These are phyloP conservation scores for Cucurbita ficifolia DNA, from an alignment of 306 rosid genomes.

Conservation along the genomic window DNA sequence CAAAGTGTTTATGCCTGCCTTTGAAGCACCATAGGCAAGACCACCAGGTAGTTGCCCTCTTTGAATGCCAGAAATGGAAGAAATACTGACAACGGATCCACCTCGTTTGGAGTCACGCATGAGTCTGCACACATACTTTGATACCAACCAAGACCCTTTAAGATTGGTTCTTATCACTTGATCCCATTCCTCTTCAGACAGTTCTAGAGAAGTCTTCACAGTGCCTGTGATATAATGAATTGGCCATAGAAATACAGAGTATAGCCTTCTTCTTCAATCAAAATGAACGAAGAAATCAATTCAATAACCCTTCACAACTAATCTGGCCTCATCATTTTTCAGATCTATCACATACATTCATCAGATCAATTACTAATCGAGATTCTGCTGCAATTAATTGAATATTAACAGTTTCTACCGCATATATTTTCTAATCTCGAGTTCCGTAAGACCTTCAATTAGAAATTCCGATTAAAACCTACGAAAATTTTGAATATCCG, in stretches of 20 bases:
- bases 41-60: constrained; percentile 59
- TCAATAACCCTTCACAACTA: not conserved
- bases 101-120: constrained; percentile 39
- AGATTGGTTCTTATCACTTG: constrained; percentile 38
- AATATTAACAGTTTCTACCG: not conserved
- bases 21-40: constrained; percentile 45
- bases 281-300: not conserved
- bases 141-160: constrained; percentile 64
- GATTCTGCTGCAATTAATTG: not conserved
- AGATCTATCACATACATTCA: not conserved
- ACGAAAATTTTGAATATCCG: not conserved
- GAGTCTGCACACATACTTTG: constrained; percentile 37
- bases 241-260: not conserved
- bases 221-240: constrained; percentile 23
- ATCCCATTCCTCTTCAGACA: constrained; percentile 74
- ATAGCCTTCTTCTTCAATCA: not conserved
- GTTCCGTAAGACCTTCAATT: not conserved
- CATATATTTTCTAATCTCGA: not conserved
- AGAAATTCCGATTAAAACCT: not conserved
- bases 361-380: not conserved
- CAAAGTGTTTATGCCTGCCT: constrained; percentile 35
- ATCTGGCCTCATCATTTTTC: not conserved
- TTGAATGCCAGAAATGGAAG: constrained; percentile 45
- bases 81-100: constrained; percentile 59
- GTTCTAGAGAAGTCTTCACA: constrained; percentile 41